Base-by-base conservation (phyloP, 176 grass and related monocot genomes). In the Avena sativa region DNA sequence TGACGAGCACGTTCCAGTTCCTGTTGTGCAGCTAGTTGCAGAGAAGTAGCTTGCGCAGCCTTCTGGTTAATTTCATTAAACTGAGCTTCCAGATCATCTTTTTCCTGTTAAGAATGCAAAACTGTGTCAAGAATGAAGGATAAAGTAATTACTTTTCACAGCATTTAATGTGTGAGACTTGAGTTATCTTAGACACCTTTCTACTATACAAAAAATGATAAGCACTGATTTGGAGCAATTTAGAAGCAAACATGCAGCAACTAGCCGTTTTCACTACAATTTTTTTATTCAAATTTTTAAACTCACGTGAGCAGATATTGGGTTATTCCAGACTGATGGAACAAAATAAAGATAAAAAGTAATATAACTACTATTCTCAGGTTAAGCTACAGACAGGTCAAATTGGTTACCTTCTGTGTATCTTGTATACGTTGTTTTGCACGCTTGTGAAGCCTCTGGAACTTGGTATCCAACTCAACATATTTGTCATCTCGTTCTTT, bases 361-460 rank as follows among this genome's bases (percentile, higher is more conserved):
- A 62, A 79, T 85, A 44, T 10, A 21, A 62, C 9, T n/a, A 72
- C 2, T 78, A 46, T n/a, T 78, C 43, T 77, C 74, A 64, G 78
- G 32, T 70, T 87, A 79, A 79, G 55, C 43, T 65, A 71, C 44
- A 79, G 30, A 70, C 8, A 79, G 23, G 59, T 81, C 13, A 52
- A 60, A 76, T n/a, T 73, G 47, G 60, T 91, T 81, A 98, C 97
- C 97, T 96, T 99, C 79, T 96, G 97, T 83, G 94, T 76, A 65
- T 99, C 97, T 91, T 99, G 97, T 86, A 96, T 99, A 3, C 94
- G 89, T 79, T 96, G 94, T 90, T 94, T 99, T 44, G 94, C 94
- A 83, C 94, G 94, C 89, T 99, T 99, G 87, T 96, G 97, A 88
- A 99, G 97, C 85, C 97, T 99, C 86, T 95, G 90, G 78, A 99